A percentile compares a stretch with the other conserved stretches of the same genome.
Evolutionary conservation across 495 filamentous ascomycete species (phyloP).

Genomic region (Daldinia loculata): DNA sequence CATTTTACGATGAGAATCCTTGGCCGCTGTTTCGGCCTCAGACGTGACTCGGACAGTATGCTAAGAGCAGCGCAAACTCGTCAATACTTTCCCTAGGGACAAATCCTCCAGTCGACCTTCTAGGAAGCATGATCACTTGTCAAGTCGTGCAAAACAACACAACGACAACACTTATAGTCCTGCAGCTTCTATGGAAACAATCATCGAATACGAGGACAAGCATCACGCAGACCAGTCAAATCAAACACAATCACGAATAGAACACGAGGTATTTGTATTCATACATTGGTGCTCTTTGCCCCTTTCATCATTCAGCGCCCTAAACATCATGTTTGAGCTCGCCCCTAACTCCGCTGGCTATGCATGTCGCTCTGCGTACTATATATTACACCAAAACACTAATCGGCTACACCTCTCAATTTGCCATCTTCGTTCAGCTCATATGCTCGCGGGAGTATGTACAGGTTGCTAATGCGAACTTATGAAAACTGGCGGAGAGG

Average conservation of each 20-base stretch:
- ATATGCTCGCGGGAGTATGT: conserved; percentile 29
- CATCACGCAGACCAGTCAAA: conserved; percentile 4
- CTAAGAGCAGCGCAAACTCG: not conserved
- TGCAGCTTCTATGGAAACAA: not conserved
- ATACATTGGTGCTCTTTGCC: conserved; percentile 18
- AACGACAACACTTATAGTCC: not conserved
- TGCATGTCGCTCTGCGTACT: conserved; percentile 30
- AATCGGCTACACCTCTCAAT: not conserved
- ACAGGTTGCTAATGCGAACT: conserved; percentile 21
- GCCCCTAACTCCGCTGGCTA: conserved; percentile 36
- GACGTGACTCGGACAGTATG: not conserved
- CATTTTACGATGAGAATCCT: not conserved
- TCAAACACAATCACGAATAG: not conserved
- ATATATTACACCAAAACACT: conserved; percentile 27
- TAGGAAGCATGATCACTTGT: not conserved
- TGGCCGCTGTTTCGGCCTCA: not conserved
- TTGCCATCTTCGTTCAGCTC: conserved; percentile 6
- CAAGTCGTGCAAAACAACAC: not conserved
- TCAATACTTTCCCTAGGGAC: not conserved
- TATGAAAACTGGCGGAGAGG: conserved; percentile 2
- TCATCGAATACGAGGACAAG: not conserved
- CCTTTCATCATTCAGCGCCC: conserved; percentile 1
- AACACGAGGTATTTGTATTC: not conserved
- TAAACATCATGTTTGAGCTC: conserved; percentile 5
- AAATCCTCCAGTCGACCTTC: not conserved